A percentile compares a stretch with the other conserved stretches of the same genome.
Evolutionary conservation across 495 filamentous ascomycete species (phyloP).

Genomic region (Penicillium flavigenum): DNA sequence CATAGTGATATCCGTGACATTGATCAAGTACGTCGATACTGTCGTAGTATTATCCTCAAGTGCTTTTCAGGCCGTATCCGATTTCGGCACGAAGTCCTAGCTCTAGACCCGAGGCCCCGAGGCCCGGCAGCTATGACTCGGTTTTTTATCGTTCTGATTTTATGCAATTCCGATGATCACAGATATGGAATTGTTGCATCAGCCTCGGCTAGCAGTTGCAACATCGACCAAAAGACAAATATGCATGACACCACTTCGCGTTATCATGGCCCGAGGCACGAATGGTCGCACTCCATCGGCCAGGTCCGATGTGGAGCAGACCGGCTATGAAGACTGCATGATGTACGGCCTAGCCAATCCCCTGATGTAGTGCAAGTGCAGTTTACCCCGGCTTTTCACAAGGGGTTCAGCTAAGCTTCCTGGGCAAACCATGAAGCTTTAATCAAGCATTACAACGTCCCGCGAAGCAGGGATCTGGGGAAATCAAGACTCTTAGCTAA

Average conservation of each 20-base stretch:
- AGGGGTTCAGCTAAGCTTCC: not conserved
- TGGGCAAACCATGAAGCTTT: conserved; percentile 39
- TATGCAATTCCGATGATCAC: not conserved
- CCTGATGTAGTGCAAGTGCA: not conserved
- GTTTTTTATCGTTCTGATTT: no score
- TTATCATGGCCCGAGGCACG: conserved; percentile 12
- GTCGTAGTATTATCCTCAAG: not conserved
- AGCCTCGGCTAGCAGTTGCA: not conserved
- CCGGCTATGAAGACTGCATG: not conserved
- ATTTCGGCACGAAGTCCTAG: no score
- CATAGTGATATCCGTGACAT: not conserved
- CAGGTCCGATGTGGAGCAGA: conserved; percentile 18
- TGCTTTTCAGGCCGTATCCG: no score
- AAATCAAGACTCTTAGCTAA: conserved; percentile 23
- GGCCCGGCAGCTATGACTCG: not conserved
- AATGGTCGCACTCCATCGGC: conserved; percentile 8
- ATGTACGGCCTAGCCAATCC: not conserved
- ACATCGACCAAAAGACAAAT: conserved; percentile 3
- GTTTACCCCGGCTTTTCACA: conserved; percentile 3
- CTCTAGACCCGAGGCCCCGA: not conserved
- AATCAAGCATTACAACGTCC: not conserved
- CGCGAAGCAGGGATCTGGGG: conserved; percentile 59
- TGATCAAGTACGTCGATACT: not conserved
- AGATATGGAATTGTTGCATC: not conserved
- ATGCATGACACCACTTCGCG: conserved; percentile 9